These are phyloP conservation scores for Coprinopsis sp. DNA, from an alignment of 768 basidiomycete genomes.

Conservation along the genomic window DNA sequence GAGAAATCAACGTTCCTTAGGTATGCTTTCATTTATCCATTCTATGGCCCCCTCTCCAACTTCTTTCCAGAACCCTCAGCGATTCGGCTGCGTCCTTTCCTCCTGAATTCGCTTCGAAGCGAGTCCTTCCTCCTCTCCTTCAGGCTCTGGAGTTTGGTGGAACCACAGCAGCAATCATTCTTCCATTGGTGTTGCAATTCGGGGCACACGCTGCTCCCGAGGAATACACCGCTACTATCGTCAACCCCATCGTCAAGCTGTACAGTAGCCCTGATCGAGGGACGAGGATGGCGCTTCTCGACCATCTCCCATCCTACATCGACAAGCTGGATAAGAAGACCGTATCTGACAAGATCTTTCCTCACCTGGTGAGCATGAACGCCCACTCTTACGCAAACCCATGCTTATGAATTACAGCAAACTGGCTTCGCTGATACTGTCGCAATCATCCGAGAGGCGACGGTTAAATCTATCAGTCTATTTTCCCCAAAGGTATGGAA, in stretches of 20 bases:
- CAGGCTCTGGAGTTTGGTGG: slow-evolving; percentile 77
- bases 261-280: slow-evolving; percentile 90
- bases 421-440: slow-evolving; percentile 95
- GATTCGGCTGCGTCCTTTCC: slow-evolving; percentile 81
- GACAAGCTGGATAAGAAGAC: slow-evolving; percentile 84
- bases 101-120: slow-evolving; percentile 75
- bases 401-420: slow-evolving; percentile 51
- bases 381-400: background rate
- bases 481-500: slow-evolving; percentile 76
- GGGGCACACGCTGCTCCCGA: slow-evolving; percentile 65
- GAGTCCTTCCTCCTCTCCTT: slow-evolving; percentile 83
- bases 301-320: slow-evolving; percentile 76
- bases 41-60: background rate
- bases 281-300: slow-evolving; percentile 89
- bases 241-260: slow-evolving; percentile 78
- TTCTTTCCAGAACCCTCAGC: slow-evolving; percentile 56
- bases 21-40: slow-evolving; percentile 29
- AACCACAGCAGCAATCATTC: slow-evolving; percentile 66
- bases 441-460: slow-evolving; percentile 90
- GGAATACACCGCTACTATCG: slow-evolving; percentile 64
- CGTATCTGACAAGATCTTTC: slow-evolving; percentile 88
- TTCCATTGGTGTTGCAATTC: slow-evolving; percentile 82
- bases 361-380: slow-evolving; percentile 65
- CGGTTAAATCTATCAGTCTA: slow-evolving; percentile 80
- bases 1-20: slow-evolving; percentile 74